A percentile compares a stretch with the other conserved stretches of the same genome.
Evolutionary conservation across 257 asterid genomes (phyloP).

Genomic region (Haberlea rhodopensis): DNA sequence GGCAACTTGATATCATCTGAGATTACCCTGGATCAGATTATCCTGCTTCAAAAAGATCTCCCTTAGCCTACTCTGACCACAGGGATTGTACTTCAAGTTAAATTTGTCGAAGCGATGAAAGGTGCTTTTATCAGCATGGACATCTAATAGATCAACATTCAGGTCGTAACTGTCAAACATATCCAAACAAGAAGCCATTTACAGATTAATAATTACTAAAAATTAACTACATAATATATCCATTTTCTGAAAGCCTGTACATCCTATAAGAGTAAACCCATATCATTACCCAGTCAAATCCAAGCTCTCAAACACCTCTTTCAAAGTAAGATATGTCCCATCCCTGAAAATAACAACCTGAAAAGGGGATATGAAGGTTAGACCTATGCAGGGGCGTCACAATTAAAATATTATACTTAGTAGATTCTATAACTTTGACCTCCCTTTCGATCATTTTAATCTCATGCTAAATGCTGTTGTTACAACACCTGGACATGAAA

Average conservation of each 20-base stretch:
- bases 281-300: conserved; percentile 74
- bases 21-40: conserved; percentile 94
- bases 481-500: not conserved
- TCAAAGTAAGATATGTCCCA: conserved; percentile 71
- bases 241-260: not conserved
- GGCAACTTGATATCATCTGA: not conserved
- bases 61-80: conserved; percentile 98
- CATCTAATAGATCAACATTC: conserved; percentile 94
- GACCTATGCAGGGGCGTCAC: not conserved
- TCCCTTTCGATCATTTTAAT: conserved; percentile 8
- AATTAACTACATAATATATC: conserved; percentile 12
- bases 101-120: conserved; percentile 99
- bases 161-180: conserved; percentile 69
- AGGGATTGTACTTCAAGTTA: conserved; percentile 95
- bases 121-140: conserved; percentile 99
- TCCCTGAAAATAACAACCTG: conserved; percentile 82
- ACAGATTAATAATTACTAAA: conserved; percentile 13
- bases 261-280: conserved; percentile 16
- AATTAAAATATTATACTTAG: not conserved
- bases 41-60: conserved; percentile 97
- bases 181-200: conserved; percentile 19
- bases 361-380: conserved; percentile 24
- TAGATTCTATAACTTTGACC: not conserved
- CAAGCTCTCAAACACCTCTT: conserved; percentile 80
- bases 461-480: conserved; percentile 13